Evolutionary conservation across 495 filamentous ascomycete genomes (phyloP), one percentile per base, ranked within the genome.

Genomic region (Rostrohypoxylon terebratum): DNA sequence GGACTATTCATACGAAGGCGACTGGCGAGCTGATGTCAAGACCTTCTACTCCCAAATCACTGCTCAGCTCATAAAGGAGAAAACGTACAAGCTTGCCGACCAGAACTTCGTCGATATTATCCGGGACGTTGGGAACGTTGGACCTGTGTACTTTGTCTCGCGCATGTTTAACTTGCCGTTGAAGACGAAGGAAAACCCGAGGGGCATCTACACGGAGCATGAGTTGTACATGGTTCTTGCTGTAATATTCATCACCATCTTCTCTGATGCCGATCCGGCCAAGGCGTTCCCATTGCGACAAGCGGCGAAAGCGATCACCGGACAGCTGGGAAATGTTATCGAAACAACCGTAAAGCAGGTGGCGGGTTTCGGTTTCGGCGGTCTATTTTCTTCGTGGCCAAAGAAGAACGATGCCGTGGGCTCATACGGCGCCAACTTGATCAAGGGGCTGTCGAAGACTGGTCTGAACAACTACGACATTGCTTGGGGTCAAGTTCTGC

Each of bases 171-270:
- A 87, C 21, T 83, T 97, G 1, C 90, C 93, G 0, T 81, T 97
- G 66, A 91, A 92, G 81, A 90, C 87, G 38, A 86, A 88, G 66
- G 86, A 89, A 28, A 88, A 90, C 74, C 84, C 89, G 10, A 86
- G 86, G 66, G 92, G 91, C 4, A 80, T 93, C 36, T 94, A 93
- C 81, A 92, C 88, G 7, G 91, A 92, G 72, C 87, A 94, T 40
- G 92, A 96, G 79, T 80, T 96, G 66, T 94, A 93, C 79, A 89
- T 87, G 79, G 87, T 90, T n/a, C 81, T 96, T 6, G 84, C 91
- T 0, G 83, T 90, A 28, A 85, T 94, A 62, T 94, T 89, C 75
- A 81, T 77, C 14, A 76, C 74, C 28, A 79, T 88, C 50, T 89
- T 86, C 75, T 80, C 77, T 38, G 81, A 84, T 20, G 62, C 79